Evolutionary conservation across 495 filamentous ascomycete species (phyloP).

Genomic region (Penicillium atrosanguineum): DNA sequence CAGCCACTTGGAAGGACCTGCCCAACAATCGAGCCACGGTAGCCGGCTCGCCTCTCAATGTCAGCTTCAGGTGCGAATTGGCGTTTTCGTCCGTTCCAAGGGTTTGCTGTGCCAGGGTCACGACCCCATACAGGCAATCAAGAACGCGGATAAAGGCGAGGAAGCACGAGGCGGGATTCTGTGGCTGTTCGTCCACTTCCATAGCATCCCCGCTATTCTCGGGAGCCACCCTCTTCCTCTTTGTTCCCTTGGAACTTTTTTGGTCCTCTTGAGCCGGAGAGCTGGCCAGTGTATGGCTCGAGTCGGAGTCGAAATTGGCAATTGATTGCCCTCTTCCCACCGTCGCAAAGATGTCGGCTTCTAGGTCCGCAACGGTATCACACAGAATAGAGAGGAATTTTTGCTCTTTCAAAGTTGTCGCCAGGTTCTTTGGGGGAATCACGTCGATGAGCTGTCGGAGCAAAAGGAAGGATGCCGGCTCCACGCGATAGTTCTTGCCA

Average conservation of each 20-base stretch:
- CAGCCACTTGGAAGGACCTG: slow-evolving; percentile 35
- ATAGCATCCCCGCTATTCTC: slow-evolving; percentile 35
- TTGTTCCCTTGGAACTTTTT: slow-evolving; percentile 41
- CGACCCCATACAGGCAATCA: slow-evolving; percentile 39
- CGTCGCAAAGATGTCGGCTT: slow-evolving; percentile 33
- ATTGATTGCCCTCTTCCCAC: slow-evolving; percentile 25
- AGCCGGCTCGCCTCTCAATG: slow-evolving; percentile 46
- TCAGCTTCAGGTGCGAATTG: slow-evolving; percentile 52
- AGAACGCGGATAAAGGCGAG: slow-evolving; percentile 37
- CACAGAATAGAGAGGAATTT: slow-evolving; percentile 48
- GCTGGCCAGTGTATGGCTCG: slow-evolving; percentile 40
- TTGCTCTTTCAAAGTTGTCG: slow-evolving; percentile 47
- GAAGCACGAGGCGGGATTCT: slow-evolving; percentile 38
- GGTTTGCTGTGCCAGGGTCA: slow-evolving; percentile 26
- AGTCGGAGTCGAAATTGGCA: slow-evolving; percentile 32
- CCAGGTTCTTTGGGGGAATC: slow-evolving; percentile 45
- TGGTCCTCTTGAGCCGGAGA: slow-evolving; percentile 23
- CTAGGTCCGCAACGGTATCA: slow-evolving; percentile 37
- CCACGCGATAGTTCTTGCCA: slow-evolving; percentile 41
- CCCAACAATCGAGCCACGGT: slow-evolving; percentile 47
- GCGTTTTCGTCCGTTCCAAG: slow-evolving; percentile 35
- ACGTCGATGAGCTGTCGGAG: slow-evolving; percentile 45
- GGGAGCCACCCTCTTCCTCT: slow-evolving; percentile 38
- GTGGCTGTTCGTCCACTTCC: slow-evolving; percentile 37
- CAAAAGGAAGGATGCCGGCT: slow-evolving; percentile 48